phyloP scores from a whole-genome alignment of 2,329 filamentous ascomycete genomes.

The Arthroderma sp. region DNA sequence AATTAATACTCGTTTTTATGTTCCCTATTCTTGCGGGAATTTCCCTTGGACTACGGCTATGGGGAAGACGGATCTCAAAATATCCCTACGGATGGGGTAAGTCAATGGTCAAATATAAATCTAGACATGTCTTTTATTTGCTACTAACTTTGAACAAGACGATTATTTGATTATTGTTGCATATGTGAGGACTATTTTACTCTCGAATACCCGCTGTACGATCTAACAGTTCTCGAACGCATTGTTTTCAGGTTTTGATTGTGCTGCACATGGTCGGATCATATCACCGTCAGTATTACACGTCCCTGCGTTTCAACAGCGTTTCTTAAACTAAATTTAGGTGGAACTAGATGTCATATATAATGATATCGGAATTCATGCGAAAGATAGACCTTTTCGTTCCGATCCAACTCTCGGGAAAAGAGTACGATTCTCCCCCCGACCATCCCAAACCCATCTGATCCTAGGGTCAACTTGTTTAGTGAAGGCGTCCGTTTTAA shows the following conservation, averaged over 20 bases:
- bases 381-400: constrained; percentile 13
- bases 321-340: background rate
- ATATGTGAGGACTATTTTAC: background rate
- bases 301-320: background rate
- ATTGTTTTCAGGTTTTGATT: background rate
- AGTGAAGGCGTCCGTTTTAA: background rate
- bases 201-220: background rate
- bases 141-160: constrained; percentile 5
- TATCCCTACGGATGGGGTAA: constrained; percentile 13
- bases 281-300: background rate
- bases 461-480: background rate
- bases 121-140: background rate
- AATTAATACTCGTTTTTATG: constrained; percentile 15
- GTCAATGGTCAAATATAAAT: background rate
- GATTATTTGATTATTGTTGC: constrained; percentile 2
- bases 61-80: constrained; percentile 16
- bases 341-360: constrained; percentile 13
- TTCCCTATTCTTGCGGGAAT: constrained; percentile 16
- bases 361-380: constrained; percentile 17
- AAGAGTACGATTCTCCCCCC: background rate
- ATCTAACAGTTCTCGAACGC: background rate
- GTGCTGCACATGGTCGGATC: background rate
- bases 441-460: constrained; percentile 4
- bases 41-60: constrained; percentile 15
- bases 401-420: constrained; percentile 3